A percentile compares a stretch with the other conserved stretches of the same genome.
These are phyloP conservation scores for Schizothecium vesticola DNA, from an alignment of 495 filamentous ascomycete genomes.

Conservation along the genomic window DNA sequence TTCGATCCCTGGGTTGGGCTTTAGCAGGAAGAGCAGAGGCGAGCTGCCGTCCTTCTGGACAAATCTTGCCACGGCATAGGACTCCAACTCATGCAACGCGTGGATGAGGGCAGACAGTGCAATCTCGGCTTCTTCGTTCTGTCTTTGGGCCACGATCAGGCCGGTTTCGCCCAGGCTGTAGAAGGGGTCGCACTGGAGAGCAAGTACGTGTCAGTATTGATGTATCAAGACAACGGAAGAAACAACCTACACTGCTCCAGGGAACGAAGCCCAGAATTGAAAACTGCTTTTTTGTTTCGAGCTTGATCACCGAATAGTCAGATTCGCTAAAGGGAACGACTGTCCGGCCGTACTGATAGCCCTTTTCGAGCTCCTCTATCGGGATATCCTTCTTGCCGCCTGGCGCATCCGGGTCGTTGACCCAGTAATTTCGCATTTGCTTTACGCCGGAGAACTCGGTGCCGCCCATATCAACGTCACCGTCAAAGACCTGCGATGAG, in stretches of 20 bases:
- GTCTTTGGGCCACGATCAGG: constrained; percentile 65
- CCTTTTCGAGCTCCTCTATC: constrained; percentile 79
- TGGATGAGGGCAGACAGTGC: constrained; percentile 88
- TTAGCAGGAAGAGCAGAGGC: constrained; percentile 74
- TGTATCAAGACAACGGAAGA: neutral
- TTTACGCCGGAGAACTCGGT: constrained; percentile 59
- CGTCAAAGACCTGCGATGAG: constrained; percentile 44
- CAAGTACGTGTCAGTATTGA: neutral
- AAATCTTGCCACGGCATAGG: constrained; percentile 81
- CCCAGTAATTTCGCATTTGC: constrained; percentile 69
- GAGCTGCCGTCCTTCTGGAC: constrained; percentile 73
- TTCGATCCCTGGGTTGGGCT: constrained; percentile 73
- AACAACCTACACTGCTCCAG: constrained; percentile 55
- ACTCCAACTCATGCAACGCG: constrained; percentile 77
- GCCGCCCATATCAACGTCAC: constrained; percentile 39
- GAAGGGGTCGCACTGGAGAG: constrained; percentile 70
- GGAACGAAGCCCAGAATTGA: constrained; percentile 84
- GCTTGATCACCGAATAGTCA: constrained; percentile 73
- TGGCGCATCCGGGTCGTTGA: constrained; percentile 64
- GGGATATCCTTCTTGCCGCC: constrained; percentile 83
- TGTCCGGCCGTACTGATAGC: constrained; percentile 90
- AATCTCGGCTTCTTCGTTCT: constrained; percentile 69
- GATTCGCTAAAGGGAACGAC: constrained; percentile 82
- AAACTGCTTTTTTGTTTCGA: constrained; percentile 68
- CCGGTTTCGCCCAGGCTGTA: constrained; percentile 74